Evolutionary conservation across 1,284 basidiomycete species (phyloP), one percentile per base, ranked within the genome.

Genomic region (Pseudozyma pruni): DNA sequence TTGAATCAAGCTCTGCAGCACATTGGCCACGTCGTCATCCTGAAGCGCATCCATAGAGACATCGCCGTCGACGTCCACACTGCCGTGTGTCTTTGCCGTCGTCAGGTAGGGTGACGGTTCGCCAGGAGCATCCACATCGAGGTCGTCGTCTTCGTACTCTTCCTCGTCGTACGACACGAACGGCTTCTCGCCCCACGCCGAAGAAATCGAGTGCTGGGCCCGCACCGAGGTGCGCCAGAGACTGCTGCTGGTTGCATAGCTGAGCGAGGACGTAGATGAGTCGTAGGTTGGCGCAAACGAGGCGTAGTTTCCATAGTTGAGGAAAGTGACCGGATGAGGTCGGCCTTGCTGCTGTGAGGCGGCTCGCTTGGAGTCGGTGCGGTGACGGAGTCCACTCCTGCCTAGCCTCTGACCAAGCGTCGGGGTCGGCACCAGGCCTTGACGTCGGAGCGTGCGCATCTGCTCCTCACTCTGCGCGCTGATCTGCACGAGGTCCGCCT

Each of bases 231-330:
- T 47, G 43, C 57, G 50, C 54, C 61, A 75, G 16, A 77, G 44
- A 11, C 27, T 23, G 22, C 32, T 52, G 19, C 51, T 70, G 31
- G 72, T 50, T 4, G 48, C 31, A 33, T 62, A 49, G 46, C 63
- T 68, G 19, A 76, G 35, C 16, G 74, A 62, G 1, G 60, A 48
- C 23, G 59, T 48, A 1, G 68, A 51, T 14, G 77, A 76, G 45
- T 80, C 79, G 54, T 75, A 74, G 17, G 74, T 60, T 4, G 79
- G 79, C 10, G 72, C 76, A 13, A 77, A 80, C 6, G 75, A 75
- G 17, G 72, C 57, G 25, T 72, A 75, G 17, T 74, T 62, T 23
- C 75, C 75, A 43, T 80, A 80, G 22, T 66, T 70, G 29, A 79
- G 67, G 61, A 74, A 75, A 1, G 64, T 56, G 16, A 72, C 60